Base-by-base conservation (phyloP, 2,329 filamentous ascomycete genomes). In the Hirsutella minnesotensis region DNA sequence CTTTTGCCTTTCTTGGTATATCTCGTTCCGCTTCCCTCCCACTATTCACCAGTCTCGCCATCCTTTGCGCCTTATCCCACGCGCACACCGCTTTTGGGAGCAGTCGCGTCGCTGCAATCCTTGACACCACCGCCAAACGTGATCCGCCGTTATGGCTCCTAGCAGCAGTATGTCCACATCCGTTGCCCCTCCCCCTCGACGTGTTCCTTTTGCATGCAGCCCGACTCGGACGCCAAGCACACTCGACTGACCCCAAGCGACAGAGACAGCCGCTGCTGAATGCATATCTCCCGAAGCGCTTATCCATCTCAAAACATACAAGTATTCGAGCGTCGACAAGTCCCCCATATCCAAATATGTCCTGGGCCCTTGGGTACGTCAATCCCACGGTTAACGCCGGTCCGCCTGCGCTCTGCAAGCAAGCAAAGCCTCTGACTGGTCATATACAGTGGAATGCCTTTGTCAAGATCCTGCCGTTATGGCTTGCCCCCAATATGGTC, bases 401-500 rank as follows among this genome's bases (percentile, higher is more conserved):
- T 20, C 46, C 9, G 8, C n/a, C n/a, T 16, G 31, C 8, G 13
- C 31, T 18, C 33, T 9, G 16, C 33, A 9, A 9, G 15, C 3
- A 16, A 35, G 16, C 15, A 16, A 39, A 15, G 39, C 33, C 24
- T 24, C n/a, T 35, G 13, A 39, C 47, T 47, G 39, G 45, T 42
- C 33, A 15, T 22, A 9, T 16, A 30, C 64, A 96, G 90, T 98
- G 92, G 92, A 96, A 95, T 76, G 86, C 81, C 51, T 89, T 89
- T 54, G 92, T 96, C 54, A 81, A 95, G 60, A 67, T 95, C 35
- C 68, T 98, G 55, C 92, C 92, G 49, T 68, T 95, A 77, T 98
- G 90, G 89, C 76, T 98, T 43, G 92, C 92, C 22, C 92, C 92
- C 29, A 98, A 98, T 60, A 92, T 95, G 81, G 90, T 98, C 46